Evolutionary conservation across 345 rosid genomes (phyloP).

Genomic region (Rhizophora mangle): DNA sequence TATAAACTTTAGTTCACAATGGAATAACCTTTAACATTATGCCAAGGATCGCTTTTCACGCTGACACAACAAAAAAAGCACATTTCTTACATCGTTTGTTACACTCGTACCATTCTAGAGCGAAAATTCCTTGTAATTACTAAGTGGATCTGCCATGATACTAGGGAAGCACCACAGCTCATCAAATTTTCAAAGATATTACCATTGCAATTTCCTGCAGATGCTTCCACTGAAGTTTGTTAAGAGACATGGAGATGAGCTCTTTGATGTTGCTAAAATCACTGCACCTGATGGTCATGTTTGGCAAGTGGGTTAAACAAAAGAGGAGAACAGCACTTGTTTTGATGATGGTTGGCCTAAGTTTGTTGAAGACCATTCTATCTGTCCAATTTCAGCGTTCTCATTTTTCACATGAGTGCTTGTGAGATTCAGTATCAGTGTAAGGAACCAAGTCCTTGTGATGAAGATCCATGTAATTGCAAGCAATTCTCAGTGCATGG

Average conservation of each 20-base stretch:
- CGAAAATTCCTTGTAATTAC: too few species aligned
- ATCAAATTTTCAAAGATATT: background rate
- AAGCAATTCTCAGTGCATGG: background rate
- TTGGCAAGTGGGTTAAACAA: conserved; percentile 6
- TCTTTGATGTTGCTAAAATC: background rate
- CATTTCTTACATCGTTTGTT: too few species aligned
- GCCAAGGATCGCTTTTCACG: too few species aligned
- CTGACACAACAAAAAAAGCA: too few species aligned
- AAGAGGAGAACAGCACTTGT: background rate
- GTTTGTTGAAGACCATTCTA: conserved; percentile 13
- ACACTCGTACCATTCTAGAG: too few species aligned
- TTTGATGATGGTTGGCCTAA: conserved; percentile 17
- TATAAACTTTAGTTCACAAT: too few species aligned
- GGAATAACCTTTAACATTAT: too few species aligned
- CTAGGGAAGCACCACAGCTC: too few species aligned
- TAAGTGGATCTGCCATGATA: too few species aligned
- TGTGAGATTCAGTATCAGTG: conserved; percentile 6
- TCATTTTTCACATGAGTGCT: background rate
- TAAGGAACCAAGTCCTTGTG: background rate
- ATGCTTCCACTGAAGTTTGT: conserved; percentile 6
- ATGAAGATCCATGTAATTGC: background rate
- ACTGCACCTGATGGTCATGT: background rate
- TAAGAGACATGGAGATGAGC: background rate
- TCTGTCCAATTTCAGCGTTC: conserved; percentile 6
- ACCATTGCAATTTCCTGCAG: background rate